Evolutionary conservation across 2,329 filamentous ascomycete genomes (phyloP).

Genomic region (Chrysoporthe austroafricana): DNA sequence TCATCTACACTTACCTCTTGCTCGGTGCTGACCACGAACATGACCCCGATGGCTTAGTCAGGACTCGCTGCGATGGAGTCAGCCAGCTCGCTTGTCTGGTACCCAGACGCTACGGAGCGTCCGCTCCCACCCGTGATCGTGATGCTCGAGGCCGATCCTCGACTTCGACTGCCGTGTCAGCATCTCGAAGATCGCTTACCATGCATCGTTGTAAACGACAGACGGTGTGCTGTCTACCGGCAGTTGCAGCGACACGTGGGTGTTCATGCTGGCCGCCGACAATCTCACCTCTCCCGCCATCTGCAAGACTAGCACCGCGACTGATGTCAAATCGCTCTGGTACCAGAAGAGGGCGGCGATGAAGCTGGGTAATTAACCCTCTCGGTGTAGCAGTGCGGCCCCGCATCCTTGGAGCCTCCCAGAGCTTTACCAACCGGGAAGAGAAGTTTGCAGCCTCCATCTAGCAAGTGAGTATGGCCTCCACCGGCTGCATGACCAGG

Average conservation of each 20-base stretch:
- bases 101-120: slow-evolving; percentile 9
- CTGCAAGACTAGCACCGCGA: too few relatives aligned
- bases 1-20: background rate
- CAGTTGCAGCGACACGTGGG: slow-evolving; percentile 12
- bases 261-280: too few relatives aligned
- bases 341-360: too few relatives aligned
- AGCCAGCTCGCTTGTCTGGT: slow-evolving; percentile 12
- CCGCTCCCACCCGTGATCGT: slow-evolving; percentile 17
- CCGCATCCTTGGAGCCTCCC: too few relatives aligned
- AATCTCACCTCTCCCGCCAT: too few relatives aligned
- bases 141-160: slow-evolving; percentile 21
- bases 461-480: too few relatives aligned
- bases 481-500: too few relatives aligned
- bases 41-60: background rate
- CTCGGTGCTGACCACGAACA: background rate
- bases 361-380: too few relatives aligned
- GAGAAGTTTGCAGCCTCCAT: too few relatives aligned
- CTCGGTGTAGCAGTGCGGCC: too few relatives aligned
- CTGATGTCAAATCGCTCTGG: too few relatives aligned
- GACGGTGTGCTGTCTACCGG: slow-evolving; percentile 8
- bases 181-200: slow-evolving; percentile 11
- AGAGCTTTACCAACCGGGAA: too few relatives aligned
- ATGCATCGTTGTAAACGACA: slow-evolving; percentile 10
- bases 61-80: background rate
- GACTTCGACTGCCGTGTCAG: slow-evolving; percentile 17